phyloP scores from a whole-genome alignment of 1,284 basidiomycete species.

The Sanguinoderma infundibulare region DNA sequence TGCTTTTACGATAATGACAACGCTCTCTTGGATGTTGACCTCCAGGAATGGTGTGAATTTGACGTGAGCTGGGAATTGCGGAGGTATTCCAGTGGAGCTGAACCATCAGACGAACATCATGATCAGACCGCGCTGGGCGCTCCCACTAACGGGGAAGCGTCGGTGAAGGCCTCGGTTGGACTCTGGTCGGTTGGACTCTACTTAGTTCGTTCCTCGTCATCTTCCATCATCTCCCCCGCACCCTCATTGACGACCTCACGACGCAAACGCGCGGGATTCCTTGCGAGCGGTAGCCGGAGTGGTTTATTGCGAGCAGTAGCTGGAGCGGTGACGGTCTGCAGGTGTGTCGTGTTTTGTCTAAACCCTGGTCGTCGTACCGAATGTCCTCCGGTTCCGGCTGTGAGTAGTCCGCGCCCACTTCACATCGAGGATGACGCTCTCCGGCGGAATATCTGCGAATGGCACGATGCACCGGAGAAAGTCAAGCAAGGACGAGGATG shows the following conservation, averaged over 20 bases:
- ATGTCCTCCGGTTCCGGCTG: too few species aligned
- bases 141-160: too few species aligned
- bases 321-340: not conserved
- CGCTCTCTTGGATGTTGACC: not conserved
- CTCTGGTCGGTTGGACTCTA: not conserved
- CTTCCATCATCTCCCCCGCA: not conserved
- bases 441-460: constrained; percentile 2
- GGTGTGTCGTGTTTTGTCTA: not conserved
- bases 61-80: not conserved
- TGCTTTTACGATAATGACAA: not conserved
- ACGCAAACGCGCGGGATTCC: not conserved
- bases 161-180: not conserved
- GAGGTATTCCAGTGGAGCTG: too few species aligned
- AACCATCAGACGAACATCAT: too few species aligned
- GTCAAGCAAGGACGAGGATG: constrained; percentile 41
- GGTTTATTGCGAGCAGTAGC: not conserved
- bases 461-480: constrained; percentile 37
- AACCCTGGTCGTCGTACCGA: not conserved
- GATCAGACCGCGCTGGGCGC: too few species aligned
- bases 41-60: not conserved
- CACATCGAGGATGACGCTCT: constrained; percentile 10
- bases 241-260: not conserved
- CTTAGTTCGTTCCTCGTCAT: not conserved
- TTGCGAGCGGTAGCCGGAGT: too few species aligned
- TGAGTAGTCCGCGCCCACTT: not conserved